These are phyloP conservation scores for Fagopyrum tataricum DNA, from an alignment of 148 eudicot species.

Conservation along the genomic window DNA sequence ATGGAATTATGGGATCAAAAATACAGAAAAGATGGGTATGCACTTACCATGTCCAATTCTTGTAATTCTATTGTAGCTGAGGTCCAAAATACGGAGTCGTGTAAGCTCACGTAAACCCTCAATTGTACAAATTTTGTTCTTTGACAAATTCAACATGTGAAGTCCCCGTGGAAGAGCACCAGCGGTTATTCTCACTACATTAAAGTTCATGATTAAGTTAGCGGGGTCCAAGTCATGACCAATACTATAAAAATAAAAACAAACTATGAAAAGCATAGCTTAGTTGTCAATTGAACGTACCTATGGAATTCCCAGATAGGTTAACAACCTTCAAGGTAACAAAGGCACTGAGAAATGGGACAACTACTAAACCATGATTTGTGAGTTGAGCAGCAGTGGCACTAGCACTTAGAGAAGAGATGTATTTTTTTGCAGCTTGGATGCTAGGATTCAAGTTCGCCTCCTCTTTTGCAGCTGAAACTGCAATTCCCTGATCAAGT, in stretches of 20 bases:
- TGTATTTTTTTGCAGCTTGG: constrained; percentile 73
- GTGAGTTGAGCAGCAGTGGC: constrained; percentile 67
- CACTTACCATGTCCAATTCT: constrained; percentile 92
- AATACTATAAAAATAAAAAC: not conserved
- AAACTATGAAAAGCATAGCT: not conserved
- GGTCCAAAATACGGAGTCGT: constrained; percentile 81
- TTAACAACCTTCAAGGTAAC: constrained; percentile 71
- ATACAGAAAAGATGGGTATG: not conserved
- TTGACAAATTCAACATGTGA: constrained; percentile 77
- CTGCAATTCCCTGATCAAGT: constrained; percentile 20
- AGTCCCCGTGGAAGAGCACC: constrained; percentile 96
- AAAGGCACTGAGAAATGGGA: constrained; percentile 87
- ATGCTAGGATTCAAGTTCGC: constrained; percentile 45
- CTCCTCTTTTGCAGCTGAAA: constrained; percentile 25
- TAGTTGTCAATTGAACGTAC: constrained; percentile 26
- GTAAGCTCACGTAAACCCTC: constrained; percentile 95
- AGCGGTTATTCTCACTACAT: constrained; percentile 71
- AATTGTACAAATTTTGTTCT: constrained; percentile 70
- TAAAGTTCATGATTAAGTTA: constrained; percentile 9
- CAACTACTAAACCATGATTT: constrained; percentile 82
- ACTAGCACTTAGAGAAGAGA: constrained; percentile 63
- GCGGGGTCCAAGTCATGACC: not conserved
- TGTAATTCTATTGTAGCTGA: constrained; percentile 81
- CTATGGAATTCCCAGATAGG: constrained; percentile 88
- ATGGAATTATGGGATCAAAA: not conserved